A percentile compares a stretch with the other conserved stretches of the same genome.
Conservation (phyloP, 371 early-diverging fungal species). For the Racocetra persica region DNA sequence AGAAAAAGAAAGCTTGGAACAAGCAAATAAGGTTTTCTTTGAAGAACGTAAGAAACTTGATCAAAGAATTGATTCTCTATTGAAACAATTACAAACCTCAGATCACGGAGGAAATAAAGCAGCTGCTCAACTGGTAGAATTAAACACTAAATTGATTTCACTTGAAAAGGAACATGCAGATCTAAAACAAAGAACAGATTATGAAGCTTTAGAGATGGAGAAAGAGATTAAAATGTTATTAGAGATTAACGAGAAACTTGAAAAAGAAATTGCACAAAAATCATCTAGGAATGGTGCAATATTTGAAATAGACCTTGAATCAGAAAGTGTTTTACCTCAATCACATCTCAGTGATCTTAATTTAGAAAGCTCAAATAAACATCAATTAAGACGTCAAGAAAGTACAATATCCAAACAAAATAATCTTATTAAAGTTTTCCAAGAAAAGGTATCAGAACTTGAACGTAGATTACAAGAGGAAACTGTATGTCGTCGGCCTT, state of each 20-base stretch:
- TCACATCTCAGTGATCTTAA: background rate
- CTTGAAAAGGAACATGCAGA: background rate
- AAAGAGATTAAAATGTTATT: conserved; percentile 33
- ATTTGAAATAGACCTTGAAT: background rate
- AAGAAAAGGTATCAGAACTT: conserved; percentile 43
- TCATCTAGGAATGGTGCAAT: background rate
- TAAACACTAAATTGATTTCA: conserved; percentile 6
- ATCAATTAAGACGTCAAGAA: conserved; percentile 41
- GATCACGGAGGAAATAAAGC: conserved; percentile 17
- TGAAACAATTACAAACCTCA: conserved; percentile 21
- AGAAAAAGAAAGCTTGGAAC: conserved; percentile 36
- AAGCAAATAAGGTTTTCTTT: conserved; percentile 12
- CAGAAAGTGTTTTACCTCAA: background rate
- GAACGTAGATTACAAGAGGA: conserved; percentile 9
- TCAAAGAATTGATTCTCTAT: conserved; percentile 37
- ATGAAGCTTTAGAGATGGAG: conserved; percentile 24
- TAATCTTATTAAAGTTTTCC: conserved; percentile 42
- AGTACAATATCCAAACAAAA: conserved; percentile 43
- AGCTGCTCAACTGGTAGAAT: conserved; percentile 22
- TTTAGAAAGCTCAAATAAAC: background rate
- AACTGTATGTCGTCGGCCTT: background rate
- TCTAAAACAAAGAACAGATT: background rate
- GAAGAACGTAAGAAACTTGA: conserved; percentile 40
- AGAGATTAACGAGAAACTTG: conserved; percentile 30
- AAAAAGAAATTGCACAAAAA: background rate